Evolutionary conservation across 192 early-diverging fungal genomes (phyloP).

Genomic region (Linnemannia schmuckeri): DNA sequence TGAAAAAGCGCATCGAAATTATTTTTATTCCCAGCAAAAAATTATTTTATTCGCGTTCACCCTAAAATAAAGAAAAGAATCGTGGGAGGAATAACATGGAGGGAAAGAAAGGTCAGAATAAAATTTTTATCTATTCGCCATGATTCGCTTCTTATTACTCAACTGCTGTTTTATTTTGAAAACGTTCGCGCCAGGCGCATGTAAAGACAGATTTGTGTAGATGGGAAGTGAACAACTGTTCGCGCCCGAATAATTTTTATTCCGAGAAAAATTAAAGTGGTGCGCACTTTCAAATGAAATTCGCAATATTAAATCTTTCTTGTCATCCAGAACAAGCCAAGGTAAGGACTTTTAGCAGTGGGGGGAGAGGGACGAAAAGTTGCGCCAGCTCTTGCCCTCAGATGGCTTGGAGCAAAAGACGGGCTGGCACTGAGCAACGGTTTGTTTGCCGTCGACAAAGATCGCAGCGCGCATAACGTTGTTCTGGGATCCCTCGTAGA

Average conservation of each 20-base stretch:
- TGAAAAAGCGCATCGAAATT: background rate
- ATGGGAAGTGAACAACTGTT: background rate
- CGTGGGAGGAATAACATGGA: too few relatives aligned
- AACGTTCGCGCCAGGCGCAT: background rate
- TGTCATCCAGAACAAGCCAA: too few relatives aligned
- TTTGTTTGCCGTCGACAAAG: too few relatives aligned
- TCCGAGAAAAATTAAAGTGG: too few relatives aligned
- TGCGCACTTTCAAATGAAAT: background rate
- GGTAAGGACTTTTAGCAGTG: too few relatives aligned
- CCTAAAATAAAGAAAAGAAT: background rate
- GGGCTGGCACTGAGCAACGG: too few relatives aligned
- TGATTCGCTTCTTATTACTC: background rate
- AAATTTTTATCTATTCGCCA: background rate
- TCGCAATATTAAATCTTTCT: too few relatives aligned
- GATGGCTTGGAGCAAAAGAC: too few relatives aligned
- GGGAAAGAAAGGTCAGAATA: background rate
- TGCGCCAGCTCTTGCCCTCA: too few relatives aligned
- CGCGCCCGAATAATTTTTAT: background rate
- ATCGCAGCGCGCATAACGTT: too few relatives aligned
- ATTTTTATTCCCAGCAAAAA: background rate
- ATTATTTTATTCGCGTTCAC: background rate
- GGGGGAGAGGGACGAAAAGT: too few relatives aligned
- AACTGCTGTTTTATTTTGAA: background rate
- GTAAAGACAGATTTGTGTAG: background rate
- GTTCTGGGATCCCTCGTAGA: too few relatives aligned